Conservation (phyloP, 2,329 filamentous ascomycete genomes). For the Metarhizium sp. region DNA sequence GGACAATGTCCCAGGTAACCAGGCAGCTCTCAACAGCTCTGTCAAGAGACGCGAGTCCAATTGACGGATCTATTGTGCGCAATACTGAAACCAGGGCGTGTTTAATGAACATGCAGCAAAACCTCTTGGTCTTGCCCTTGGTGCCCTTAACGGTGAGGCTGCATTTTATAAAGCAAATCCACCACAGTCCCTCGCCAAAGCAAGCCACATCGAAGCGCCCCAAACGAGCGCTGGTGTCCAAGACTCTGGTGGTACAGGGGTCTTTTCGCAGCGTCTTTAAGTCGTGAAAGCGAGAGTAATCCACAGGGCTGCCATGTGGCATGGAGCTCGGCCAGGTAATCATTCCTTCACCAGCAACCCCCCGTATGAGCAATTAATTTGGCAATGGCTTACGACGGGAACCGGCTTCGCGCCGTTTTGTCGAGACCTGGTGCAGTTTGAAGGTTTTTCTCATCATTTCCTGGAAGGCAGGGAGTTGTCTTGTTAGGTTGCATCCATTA, state of each 20-base stretch:
- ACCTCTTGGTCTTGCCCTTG: neutral
- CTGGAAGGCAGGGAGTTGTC: too few relatives aligned
- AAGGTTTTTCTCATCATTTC: too few relatives aligned
- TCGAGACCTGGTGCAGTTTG: neutral
- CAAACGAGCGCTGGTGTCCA: neutral
- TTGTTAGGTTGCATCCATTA: too few relatives aligned
- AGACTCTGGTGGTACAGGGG: neutral
- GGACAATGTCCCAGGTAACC: too few relatives aligned
- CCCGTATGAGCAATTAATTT: neutral
- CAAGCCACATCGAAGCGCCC: neutral
- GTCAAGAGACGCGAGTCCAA: neutral
- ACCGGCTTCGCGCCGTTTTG: neutral
- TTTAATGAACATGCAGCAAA: neutral
- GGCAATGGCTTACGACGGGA: neutral
- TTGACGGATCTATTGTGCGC: neutral
- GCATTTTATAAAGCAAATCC: neutral
- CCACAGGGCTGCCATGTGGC: conserved; percentile 5
- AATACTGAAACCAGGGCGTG: neutral
- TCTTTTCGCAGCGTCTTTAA: neutral
- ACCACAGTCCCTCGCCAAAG: neutral
- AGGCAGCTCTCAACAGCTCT: neutral
- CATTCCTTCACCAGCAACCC: neutral
- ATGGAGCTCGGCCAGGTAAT: neutral
- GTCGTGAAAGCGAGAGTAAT: neutral
- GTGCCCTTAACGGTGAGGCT: neutral